Conservation (phyloP, 306 rosid genomes). For the Corylus avellana region DNA sequence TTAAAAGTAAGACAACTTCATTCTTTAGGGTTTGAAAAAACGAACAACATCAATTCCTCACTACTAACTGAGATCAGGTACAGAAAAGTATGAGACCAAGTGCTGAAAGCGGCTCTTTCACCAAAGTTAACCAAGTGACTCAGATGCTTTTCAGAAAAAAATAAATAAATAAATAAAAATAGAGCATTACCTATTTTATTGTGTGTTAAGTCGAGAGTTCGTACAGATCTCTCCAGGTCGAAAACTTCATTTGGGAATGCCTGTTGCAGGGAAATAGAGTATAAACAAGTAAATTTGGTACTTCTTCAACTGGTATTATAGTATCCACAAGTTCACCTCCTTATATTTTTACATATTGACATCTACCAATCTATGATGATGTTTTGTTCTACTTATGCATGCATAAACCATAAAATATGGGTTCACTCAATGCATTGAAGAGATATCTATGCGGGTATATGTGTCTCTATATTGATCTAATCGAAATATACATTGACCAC, state of each 20-base stretch:
- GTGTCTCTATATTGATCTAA: background rate
- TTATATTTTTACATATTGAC: background rate
- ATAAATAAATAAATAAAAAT: conserved; percentile 17
- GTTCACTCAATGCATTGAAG: background rate
- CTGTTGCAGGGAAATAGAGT: conserved; percentile 37
- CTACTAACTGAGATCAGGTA: conserved; percentile 6
- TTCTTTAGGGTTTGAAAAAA: conserved; percentile 1
- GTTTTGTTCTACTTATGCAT: background rate
- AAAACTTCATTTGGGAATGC: conserved; percentile 83
- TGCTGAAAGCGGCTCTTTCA: conserved; percentile 21
- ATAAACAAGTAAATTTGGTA: conserved; percentile 16
- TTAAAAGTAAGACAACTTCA: conserved; percentile 6
- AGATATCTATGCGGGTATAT: background rate
- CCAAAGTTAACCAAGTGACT: conserved; percentile 6
- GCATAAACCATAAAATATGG: background rate
- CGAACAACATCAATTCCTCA: background rate
- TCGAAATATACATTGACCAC: background rate
- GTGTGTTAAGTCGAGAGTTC: conserved; percentile 80
- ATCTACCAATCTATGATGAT: background rate
- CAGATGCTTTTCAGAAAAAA: background rate
- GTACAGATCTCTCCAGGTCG: conserved; percentile 73
- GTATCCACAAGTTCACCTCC: background rate
- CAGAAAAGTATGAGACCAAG: conserved; percentile 2
- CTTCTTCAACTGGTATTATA: background rate
- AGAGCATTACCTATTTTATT: conserved; percentile 67